These are phyloP conservation scores for Fraxinus pennsylvanica DNA, from an alignment of 257 asterid genomes.

Conservation along the genomic window DNA sequence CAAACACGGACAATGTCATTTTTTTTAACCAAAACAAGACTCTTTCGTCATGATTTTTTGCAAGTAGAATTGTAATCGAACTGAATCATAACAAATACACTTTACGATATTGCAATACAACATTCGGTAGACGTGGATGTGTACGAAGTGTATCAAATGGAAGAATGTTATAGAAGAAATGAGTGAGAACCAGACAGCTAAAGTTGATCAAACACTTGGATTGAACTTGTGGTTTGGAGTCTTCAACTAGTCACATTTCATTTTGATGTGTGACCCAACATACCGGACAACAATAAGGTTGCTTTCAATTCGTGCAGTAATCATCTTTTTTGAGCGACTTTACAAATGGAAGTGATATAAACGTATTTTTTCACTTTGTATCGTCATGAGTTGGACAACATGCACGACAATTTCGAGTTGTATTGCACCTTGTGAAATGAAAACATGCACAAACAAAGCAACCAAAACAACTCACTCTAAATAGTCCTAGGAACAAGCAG, in stretches of 20 bases:
- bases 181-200: not conserved
- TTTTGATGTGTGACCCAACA: not conserved
- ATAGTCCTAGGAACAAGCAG: not conserved
- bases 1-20: too few species aligned
- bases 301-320: not conserved
- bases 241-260: not conserved
- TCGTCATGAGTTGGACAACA: not conserved
- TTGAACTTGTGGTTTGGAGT: not conserved
- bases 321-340: not conserved
- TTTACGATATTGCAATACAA: not conserved
- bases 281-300: not conserved
- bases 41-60: too few species aligned
- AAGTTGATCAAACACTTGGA: not conserved
- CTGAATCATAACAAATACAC: too few species aligned
- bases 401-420: not conserved
- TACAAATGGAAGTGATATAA: not conserved
- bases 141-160: not conserved
- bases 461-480: not conserved
- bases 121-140: not conserved
- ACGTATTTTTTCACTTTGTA: not conserved
- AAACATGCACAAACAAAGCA: not conserved
- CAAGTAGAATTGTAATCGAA: too few species aligned
- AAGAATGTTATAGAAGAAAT: not conserved
- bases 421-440: not conserved
- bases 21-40: too few species aligned